Evolutionary conservation across 192 early-diverging fungal species (phyloP).

Genomic region (Coemansia sp.): DNA sequence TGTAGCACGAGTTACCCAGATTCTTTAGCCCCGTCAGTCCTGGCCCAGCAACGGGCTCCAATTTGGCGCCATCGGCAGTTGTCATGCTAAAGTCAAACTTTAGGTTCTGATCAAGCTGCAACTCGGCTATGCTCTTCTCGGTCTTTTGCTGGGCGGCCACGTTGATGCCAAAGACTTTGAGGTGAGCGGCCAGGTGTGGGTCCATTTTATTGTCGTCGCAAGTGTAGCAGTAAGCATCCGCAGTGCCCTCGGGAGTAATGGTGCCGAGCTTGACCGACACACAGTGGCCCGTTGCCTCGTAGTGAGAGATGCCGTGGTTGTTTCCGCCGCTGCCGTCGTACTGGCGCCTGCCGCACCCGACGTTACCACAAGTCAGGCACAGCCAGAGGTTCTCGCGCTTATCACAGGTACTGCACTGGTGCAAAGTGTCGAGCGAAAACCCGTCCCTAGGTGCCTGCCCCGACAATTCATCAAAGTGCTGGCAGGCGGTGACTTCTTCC

Average conservation of each 20-base stretch:
- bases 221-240: constrained; percentile 65
- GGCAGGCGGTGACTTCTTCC: constrained; percentile 78
- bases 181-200: constrained; percentile 74
- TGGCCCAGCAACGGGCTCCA: constrained; percentile 83
- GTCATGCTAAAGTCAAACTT: constrained; percentile 99
- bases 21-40: constrained; percentile 93
- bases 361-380: constrained; percentile 89
- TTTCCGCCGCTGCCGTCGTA: constrained; percentile 93
- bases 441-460: constrained; percentile 61
- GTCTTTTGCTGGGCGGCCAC: constrained; percentile 84
- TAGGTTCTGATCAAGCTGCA: constrained; percentile 96
- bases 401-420: constrained; percentile 67
- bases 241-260: constrained; percentile 96
- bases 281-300: constrained; percentile 75
- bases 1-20: constrained; percentile 98
- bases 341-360: constrained; percentile 94
- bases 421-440: constrained; percentile 33
- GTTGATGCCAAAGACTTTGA: constrained; percentile 89
- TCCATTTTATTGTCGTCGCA: constrained; percentile 86
- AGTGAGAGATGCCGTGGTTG: constrained; percentile 89
- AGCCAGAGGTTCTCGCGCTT: constrained; percentile 95
- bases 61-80: constrained; percentile 87
- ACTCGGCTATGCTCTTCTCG: constrained; percentile 86
- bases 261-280: constrained; percentile 93
- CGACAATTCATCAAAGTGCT: constrained; percentile 72